Evolutionary conservation across 495 filamentous ascomycete genomes (phyloP).

Genomic region (Penicillium flavigenum): DNA sequence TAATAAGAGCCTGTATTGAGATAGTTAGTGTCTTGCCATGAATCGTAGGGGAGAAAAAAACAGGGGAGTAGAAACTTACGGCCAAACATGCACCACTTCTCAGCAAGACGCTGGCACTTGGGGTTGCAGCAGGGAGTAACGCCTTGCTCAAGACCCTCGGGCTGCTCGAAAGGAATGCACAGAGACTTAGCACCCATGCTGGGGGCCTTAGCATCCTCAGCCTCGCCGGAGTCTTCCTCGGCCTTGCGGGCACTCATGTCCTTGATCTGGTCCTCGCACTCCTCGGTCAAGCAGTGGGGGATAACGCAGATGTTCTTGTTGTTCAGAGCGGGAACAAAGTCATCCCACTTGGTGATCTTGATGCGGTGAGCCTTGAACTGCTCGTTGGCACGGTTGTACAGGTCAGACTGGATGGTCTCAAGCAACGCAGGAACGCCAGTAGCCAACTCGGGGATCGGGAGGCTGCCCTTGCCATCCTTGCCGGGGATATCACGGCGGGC

Average conservation of each 20-base stretch:
- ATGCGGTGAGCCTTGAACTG: conserved; percentile 76
- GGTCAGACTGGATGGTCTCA: conserved; percentile 81
- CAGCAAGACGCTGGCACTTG: conserved; percentile 67
- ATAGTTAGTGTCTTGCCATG: conserved; percentile 9
- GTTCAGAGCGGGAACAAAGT: conserved; percentile 84
- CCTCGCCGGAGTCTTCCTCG: conserved; percentile 62
- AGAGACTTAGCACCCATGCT: conserved; percentile 97
- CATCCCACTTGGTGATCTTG: conserved; percentile 79
- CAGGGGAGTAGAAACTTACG: conserved; percentile 36
- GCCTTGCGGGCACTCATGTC: conserved; percentile 73
- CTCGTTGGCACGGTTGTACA: conserved; percentile 79
- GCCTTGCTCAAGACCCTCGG: conserved; percentile 70
- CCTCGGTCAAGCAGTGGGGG: conserved; percentile 74
- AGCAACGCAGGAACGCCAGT: conserved; percentile 74
- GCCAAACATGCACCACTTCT: conserved; percentile 87
- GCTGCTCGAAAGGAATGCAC: conserved; percentile 97
- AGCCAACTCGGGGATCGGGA: conserved; percentile 68
- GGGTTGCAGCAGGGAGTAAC: conserved; percentile 90
- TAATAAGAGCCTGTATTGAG: conserved; percentile 25
- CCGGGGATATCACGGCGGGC: conserved; percentile 78
- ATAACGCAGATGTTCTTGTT: conserved; percentile 88
- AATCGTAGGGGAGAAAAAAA: too few relatives aligned
- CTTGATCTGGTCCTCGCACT: conserved; percentile 94
- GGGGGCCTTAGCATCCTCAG: conserved; percentile 77
- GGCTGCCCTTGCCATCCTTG: conserved; percentile 68